These are phyloP conservation scores for Camillea tinctor DNA, from an alignment of 2,329 filamentous ascomycete species.

Conservation along the genomic window DNA sequence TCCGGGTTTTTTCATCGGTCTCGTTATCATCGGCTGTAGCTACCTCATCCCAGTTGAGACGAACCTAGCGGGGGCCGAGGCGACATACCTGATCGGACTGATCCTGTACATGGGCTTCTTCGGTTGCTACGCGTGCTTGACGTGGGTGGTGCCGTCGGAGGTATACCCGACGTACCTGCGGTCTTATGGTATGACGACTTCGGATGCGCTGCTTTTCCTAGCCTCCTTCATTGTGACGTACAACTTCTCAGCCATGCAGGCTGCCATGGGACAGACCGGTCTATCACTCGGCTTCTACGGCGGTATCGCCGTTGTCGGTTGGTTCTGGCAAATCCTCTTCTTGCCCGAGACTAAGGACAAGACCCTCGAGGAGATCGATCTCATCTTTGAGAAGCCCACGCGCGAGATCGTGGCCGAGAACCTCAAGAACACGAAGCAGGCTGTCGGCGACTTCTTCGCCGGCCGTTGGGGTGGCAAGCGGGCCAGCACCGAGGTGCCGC, in stretches of 20 bases:
- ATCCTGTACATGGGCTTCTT: conserved; percentile 70
- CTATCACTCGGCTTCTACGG: conserved; percentile 71
- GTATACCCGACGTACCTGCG: conserved; percentile 72
- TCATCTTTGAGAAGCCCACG: conserved; percentile 64
- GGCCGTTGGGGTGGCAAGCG: conserved; percentile 10
- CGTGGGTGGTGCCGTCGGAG: conserved; percentile 66
- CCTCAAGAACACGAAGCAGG: conserved; percentile 30
- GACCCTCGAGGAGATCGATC: conserved; percentile 68
- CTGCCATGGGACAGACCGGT: conserved; percentile 64
- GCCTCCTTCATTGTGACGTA: conserved; percentile 73
- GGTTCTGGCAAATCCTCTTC: conserved; percentile 71
- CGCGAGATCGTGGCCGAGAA: conserved; percentile 62
- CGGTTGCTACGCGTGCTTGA: conserved; percentile 62
- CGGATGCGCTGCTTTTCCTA: conserved; percentile 66
- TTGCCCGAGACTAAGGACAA: conserved; percentile 75
- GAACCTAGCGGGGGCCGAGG: conserved; percentile 50
- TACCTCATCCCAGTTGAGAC: conserved; percentile 54
- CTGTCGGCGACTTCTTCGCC: conserved; percentile 13
- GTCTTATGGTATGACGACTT: conserved; percentile 71
- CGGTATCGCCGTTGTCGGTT: conserved; percentile 68
- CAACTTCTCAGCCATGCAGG: conserved; percentile 70
- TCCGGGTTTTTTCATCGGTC: conserved; percentile 68
- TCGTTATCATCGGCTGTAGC: conserved; percentile 63
- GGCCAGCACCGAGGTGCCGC: background rate
- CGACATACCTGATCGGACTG: conserved; percentile 65